Conservation (phyloP, 768 basidiomycete species). For the Mycena capillaripes region DNA sequence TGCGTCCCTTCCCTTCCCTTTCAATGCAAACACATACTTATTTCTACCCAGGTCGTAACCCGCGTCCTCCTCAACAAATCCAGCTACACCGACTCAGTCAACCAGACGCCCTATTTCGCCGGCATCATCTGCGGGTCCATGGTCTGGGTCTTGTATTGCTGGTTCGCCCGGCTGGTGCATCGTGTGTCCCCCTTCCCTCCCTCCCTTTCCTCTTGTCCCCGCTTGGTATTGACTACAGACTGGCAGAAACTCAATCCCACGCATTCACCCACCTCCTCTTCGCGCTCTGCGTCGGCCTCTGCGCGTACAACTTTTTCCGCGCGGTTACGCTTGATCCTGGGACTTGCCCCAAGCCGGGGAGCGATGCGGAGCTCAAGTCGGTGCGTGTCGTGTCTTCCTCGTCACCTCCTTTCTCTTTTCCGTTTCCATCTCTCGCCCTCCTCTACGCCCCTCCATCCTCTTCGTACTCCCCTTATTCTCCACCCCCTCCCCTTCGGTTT, state of each 20-base stretch:
- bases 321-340: slow-evolving; percentile 93
- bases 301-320: slow-evolving; percentile 92
- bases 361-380: slow-evolving; percentile 89
- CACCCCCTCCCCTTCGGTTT: too few relatives aligned
- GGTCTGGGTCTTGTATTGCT: slow-evolving; percentile 88
- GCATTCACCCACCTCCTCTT: slow-evolving; percentile 84
- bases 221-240: not conserved
- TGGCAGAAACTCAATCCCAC: slow-evolving; percentile 82
- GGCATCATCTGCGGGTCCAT: slow-evolving; percentile 90
- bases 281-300: slow-evolving; percentile 76
- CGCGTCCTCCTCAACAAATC: slow-evolving; percentile 88
- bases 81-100: slow-evolving; percentile 86
- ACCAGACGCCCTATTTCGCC: slow-evolving; percentile 92
- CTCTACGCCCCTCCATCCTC: not conserved
- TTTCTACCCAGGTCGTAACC: slow-evolving; percentile 73
- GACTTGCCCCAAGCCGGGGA: slow-evolving; percentile 82
- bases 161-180: slow-evolving; percentile 82
- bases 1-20: slow-evolving; percentile 52
- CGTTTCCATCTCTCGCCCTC: too few relatives aligned
- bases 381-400: slow-evolving; percentile 58
- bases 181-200: slow-evolving; percentile 63
- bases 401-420: not conserved
- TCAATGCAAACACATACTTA: not conserved
- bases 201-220: not conserved
- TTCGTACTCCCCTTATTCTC: too few relatives aligned